These are phyloP conservation scores for Cynara cardunculus DNA, from an alignment of 129 eudicot genomes.

Conservation along the genomic window DNA sequence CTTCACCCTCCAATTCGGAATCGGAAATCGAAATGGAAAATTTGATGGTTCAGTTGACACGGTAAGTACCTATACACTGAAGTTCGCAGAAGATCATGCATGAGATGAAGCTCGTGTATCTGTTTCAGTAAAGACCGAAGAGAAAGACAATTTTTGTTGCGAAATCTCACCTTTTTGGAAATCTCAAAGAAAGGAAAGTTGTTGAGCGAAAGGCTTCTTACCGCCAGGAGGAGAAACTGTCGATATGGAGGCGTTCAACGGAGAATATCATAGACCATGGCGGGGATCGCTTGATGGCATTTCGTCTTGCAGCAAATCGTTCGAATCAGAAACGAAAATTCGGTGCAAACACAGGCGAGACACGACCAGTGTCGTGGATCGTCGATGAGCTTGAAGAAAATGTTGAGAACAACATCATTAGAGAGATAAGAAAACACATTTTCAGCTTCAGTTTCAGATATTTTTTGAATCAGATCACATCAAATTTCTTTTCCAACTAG, in stretches of 20 bases:
- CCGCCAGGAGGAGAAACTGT: slow-evolving; percentile 31
- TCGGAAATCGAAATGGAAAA: too few relatives aligned
- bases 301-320: slow-evolving; percentile 50
- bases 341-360: slow-evolving; percentile 63
- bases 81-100: neutral
- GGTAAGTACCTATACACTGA: too few relatives aligned
- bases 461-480: too few relatives aligned
- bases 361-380: slow-evolving; percentile 74
- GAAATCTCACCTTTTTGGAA: too few relatives aligned
- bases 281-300: slow-evolving; percentile 51
- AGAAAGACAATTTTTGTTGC: too few relatives aligned
- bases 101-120: neutral
- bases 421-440: slow-evolving; percentile 50
- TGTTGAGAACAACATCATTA: slow-evolving; percentile 66
- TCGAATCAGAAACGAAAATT: slow-evolving; percentile 51
- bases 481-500: too few relatives aligned
- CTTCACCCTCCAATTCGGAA: too few relatives aligned
- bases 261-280: slow-evolving; percentile 57
- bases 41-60: too few relatives aligned
- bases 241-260: slow-evolving; percentile 26
- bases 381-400: slow-evolving; percentile 52
- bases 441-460: too few relatives aligned
- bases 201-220: too few relatives aligned
- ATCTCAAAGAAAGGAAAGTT: too few relatives aligned
- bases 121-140: neutral